Base-by-base conservation (phyloP, 768 basidiomycete genomes). In the Trametes cingulata region DNA sequence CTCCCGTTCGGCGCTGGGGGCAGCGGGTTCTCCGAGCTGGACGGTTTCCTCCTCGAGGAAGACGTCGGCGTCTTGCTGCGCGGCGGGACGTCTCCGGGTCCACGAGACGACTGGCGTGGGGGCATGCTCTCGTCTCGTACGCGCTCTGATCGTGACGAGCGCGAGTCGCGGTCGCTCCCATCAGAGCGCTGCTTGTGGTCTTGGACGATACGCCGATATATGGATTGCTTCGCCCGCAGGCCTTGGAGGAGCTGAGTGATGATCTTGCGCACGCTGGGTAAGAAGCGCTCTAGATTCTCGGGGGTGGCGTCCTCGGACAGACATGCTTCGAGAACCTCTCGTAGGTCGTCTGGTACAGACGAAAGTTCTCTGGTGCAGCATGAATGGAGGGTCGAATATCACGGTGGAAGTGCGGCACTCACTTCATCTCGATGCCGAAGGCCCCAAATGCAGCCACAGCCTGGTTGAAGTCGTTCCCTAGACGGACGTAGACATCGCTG, bases 401-500 rank as follows among this genome's bases (percentile, higher is more conserved):
- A 56, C 40, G 66, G 65, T 53, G 61, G 62, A 47, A 22, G 58
- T 46, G n/a, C 29, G 29, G 19, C 19, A 83, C 93, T 73, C 74
- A 98, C 96, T 81, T 78, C 90, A 98, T 98, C 61, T 90, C 85
- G 59, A 99, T 95, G 62, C 87, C 86, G 65, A 88, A 93, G 13
- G 82, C 78, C 2, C 83, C 82, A 71, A 99, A 99, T 1, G 95
- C 93, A 53, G 88, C 84, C 39, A 95, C 92, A 10, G 95, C 95
- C 15, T 85, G 84, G 70, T 98, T 98, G 79, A 99, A 98, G 71
- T 97, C 95, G 74, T 98, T 98, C 22, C 97, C 97, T 22, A 99
- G 80, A 55, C 87, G 85, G 54, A 99, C 97, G 74, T 99, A 99
- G 54, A 97, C 91, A 73, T 98, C 93, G 80, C 95, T 97, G 71